A percentile compares a stretch with the other conserved stretches of the same genome.
phyloP scores from a whole-genome alignment of 2,329 filamentous ascomycete species.

The Verticillium klebahnii region DNA sequence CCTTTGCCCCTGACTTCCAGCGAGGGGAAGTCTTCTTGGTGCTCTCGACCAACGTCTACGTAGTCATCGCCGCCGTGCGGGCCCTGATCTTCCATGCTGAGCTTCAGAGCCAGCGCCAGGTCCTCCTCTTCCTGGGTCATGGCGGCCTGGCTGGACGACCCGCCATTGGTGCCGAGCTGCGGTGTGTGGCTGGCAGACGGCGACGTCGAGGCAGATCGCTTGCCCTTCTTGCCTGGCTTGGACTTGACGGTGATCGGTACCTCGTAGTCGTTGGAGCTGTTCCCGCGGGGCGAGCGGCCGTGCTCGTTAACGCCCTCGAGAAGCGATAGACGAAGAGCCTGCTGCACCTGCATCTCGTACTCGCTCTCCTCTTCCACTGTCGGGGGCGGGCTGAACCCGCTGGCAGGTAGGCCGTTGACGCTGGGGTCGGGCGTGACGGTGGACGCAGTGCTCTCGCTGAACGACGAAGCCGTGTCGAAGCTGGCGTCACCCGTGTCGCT shows the following conservation, averaged over 20 bases:
- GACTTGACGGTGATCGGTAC: conserved; percentile 45
- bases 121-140: conserved; percentile 43
- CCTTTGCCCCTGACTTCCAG: conserved; percentile 35
- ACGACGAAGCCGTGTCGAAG: conserved; percentile 37
- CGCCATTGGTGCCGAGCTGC: conserved; percentile 12
- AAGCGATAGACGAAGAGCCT: conserved; percentile 57
- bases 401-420: conserved; percentile 26
- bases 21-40: conserved; percentile 34
- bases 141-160: conserved; percentile 3
- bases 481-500: conserved; percentile 44
- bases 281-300: conserved; percentile 38
- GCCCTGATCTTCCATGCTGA: conserved; percentile 53
- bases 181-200: conserved; percentile 31
- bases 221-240: conserved; percentile 35
- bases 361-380: conserved; percentile 41
- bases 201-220: conserved; percentile 27
- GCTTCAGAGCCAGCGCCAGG: conserved; percentile 52
- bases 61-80: conserved; percentile 18
- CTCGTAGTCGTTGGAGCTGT: conserved; percentile 45
- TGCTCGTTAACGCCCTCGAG: conserved; percentile 49
- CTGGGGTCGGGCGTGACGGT: conserved; percentile 54
- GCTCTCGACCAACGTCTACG: conserved; percentile 20
- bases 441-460: conserved; percentile 36
- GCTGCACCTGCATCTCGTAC: conserved; percentile 58
- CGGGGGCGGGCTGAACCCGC: conserved; percentile 20